Evolutionary conservation across 345 rosid species (phyloP), one percentile per base, ranked within the genome.

Genomic region (Linum tenue): DNA sequence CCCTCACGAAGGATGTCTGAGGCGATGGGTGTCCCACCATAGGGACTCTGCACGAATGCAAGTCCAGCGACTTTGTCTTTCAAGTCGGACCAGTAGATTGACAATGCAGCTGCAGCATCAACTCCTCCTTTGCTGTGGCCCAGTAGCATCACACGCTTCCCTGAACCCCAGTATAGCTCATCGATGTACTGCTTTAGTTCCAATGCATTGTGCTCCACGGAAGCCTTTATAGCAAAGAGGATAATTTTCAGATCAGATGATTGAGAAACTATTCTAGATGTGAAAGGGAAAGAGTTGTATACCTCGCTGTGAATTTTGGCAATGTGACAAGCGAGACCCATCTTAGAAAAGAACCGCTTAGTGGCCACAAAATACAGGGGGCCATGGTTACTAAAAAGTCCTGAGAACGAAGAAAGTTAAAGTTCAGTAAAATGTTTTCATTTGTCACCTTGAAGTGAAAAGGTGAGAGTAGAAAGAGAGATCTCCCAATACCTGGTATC

Each of bases 121-220:
- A 85, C 82, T 70, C 88, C 88, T 1, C 90, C 90, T 69, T 87
- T 85, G 80, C 94, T 87, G 75, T 87, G 94, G 41, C 90, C 90
- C 38, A 85, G 88, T 63, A 87, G 72, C 88, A 85, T 81, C 67
- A 85, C 83, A 48, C 70, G 78, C 80, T 87, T 87, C 51, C 86
- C 83, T 1, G 84, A 85, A 7, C 94, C 88, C 94, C 94, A 87
- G 57, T 81, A 85, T 59, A 87, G 85, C 72, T 87, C 94, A 67
- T 85, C 88, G 0, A 87, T 83, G 73, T 87, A 85, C 44, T 83
- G 90, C 76, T 85, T 87, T 70, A 85, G 77, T 60, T 81, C 86
- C 82, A 75, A 76, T 55, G 94, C 94, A 68, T 85, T 87, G 38
- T 83, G 94, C 83, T 85, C 88, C 69, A 83, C 85, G 37, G 88